phyloP scores from a whole-genome alignment of 164 flowering plant genomes.

The Piper longum region DNA sequence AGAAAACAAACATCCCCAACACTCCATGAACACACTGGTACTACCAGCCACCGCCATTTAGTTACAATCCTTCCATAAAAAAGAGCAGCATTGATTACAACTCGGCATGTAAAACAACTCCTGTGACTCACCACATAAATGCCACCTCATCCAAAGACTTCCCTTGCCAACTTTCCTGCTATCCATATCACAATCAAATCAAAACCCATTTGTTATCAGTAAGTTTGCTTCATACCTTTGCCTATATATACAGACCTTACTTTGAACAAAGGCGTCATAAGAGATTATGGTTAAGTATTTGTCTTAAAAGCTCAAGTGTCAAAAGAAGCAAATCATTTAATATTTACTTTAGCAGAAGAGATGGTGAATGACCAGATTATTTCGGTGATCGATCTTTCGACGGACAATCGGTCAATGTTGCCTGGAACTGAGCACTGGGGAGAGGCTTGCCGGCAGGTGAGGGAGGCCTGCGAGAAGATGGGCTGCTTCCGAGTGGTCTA shows the following conservation, averaged over 20 bases:
- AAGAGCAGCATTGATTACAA: background rate
- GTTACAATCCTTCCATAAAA: background rate
- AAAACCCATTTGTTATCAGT: background rate
- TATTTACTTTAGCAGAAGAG: background rate
- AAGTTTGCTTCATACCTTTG: too few species aligned
- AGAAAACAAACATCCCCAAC: background rate
- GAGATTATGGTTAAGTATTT: too few species aligned
- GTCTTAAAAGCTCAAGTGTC: background rate
- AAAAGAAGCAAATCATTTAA: background rate
- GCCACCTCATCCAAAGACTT: background rate
- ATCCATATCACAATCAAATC: background rate
- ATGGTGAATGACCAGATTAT: constrained; percentile 2
- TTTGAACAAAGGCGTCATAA: too few species aligned
- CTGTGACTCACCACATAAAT: background rate
- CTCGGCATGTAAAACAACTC: background rate
- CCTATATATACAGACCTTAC: too few species aligned
- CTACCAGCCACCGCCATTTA: background rate
- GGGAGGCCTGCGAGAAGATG: constrained; percentile 32
- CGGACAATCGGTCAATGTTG: background rate
- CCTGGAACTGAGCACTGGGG: constrained; percentile 17
- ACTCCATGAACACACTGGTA: background rate
- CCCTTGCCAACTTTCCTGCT: background rate
- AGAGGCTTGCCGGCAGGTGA: constrained; percentile 9
- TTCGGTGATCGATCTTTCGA: constrained; percentile 13
- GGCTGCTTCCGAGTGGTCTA: constrained; percentile 31